Percentiles rank a stretch among this genome's conserved stretches.
Evolutionary conservation across 805 yeast genomes (phyloP).

Genomic region (Debaryomyces castellii): DNA sequence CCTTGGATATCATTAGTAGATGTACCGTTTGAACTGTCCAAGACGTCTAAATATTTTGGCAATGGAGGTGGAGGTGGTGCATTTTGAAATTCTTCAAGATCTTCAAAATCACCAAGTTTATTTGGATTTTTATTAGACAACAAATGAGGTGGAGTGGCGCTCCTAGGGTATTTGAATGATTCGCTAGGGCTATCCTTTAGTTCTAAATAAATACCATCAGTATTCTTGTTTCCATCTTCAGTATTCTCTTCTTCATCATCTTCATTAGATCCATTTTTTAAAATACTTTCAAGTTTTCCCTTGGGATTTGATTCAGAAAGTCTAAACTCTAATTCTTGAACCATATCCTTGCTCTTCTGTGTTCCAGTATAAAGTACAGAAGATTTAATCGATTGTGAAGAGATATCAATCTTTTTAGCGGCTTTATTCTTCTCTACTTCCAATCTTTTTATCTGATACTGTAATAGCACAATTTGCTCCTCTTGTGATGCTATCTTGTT

Average conservation of each 20-base stretch:
- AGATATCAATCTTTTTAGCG: neutral
- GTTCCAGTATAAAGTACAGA: neutral
- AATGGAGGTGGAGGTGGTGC: constrained; percentile 2
- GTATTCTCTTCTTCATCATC: neutral
- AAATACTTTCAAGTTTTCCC: too few relatives aligned
- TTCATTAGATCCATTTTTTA: neutral
- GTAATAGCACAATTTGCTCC: constrained; percentile 23
- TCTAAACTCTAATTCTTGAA: constrained; percentile 14
- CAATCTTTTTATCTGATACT: constrained; percentile 19
- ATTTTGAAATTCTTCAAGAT: neutral
- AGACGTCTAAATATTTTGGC: neutral
- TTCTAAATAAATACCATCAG: neutral
- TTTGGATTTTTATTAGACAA: neutral
- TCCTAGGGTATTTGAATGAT: neutral
- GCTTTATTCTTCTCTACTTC: constrained; percentile 15
- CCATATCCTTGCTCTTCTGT: constrained; percentile 7
- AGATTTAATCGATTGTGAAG: neutral
- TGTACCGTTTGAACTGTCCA: neutral
- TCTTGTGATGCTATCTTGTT: constrained; percentile 23
- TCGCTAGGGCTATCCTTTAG: neutral
- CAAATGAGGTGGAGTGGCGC: neutral
- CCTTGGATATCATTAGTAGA: too few relatives aligned
- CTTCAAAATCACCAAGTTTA: neutral
- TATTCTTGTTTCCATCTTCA: constrained; percentile 4
- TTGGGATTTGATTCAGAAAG: constrained; percentile 6